Evolutionary conservation across 208 protist species (phyloP).

Genomic region (Trypanosoma mega): DNA sequence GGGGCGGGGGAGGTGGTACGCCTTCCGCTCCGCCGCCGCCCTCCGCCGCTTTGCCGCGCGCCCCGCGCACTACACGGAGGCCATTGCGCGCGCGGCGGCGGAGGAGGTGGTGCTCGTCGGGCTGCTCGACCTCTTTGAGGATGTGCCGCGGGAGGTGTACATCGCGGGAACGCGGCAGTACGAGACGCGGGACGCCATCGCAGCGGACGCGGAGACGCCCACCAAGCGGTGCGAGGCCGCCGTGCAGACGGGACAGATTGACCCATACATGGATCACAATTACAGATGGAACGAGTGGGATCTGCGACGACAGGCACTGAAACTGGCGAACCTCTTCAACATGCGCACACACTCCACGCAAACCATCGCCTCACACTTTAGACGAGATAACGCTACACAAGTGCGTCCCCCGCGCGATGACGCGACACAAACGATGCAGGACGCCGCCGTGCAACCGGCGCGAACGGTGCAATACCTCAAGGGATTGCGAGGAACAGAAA

Average conservation of each 20-base stretch:
- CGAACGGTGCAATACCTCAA: conserved; percentile 88
- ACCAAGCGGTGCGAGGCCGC: conserved; percentile 25
- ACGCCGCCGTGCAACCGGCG: conserved; percentile 78
- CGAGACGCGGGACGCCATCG: conserved; percentile 25
- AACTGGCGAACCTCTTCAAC: conserved; percentile 85
- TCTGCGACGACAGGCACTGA: conserved; percentile 86
- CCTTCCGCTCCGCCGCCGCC: conserved; percentile 43
- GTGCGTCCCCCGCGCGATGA: conserved; percentile 58
- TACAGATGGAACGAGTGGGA: conserved; percentile 95
- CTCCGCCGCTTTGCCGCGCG: conserved; percentile 54
- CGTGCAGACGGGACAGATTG: conserved; percentile 89
- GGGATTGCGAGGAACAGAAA: conserved; percentile 79
- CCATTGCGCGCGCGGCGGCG: neutral
- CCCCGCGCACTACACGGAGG: conserved; percentile 44
- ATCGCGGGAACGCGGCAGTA: conserved; percentile 62
- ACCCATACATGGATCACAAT: conserved; percentile 82
- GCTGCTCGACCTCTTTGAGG: conserved; percentile 52
- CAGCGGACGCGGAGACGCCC: neutral
- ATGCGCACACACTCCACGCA: conserved; percentile 88
- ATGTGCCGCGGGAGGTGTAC: conserved; percentile 80
- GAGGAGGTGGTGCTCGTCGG: conserved; percentile 18
- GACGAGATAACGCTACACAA: conserved; percentile 82
- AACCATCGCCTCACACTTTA: conserved; percentile 81
- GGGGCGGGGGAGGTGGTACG: conserved; percentile 42
- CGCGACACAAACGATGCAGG: conserved; percentile 78